Percentiles rank a stretch among this genome's conserved stretches.
Conservation (phyloP, 116 monocot species). For the Trichopus zeylanicus region DNA sequence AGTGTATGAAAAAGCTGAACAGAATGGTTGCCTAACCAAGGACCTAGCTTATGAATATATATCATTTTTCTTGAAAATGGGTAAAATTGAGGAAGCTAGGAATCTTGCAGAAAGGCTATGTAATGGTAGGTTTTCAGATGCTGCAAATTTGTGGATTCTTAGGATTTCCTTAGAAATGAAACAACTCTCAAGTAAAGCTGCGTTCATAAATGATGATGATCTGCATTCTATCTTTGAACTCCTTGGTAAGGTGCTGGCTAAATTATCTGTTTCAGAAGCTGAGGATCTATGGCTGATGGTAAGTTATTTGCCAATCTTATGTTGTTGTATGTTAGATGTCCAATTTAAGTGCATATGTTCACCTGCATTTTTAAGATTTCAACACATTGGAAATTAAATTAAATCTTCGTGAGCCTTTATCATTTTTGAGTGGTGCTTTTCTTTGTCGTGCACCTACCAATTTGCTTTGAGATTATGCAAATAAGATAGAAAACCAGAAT, state of each 20-base stretch:
- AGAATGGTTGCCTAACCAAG: conserved; percentile 47
- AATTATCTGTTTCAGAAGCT: conserved; percentile 33
- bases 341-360: background rate
- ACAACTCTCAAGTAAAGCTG: conserved; percentile 28
- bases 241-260: conserved; percentile 27
- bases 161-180: conserved; percentile 67
- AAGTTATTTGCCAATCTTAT: conserved; percentile 9
- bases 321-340: background rate
- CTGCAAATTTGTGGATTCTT: conserved; percentile 52
- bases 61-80: conserved; percentile 45
- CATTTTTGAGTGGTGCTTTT: background rate
- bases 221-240: conserved; percentile 43
- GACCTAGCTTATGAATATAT: conserved; percentile 69
- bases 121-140: conserved; percentile 36
- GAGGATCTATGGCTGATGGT: conserved; percentile 72
- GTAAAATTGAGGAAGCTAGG: conserved; percentile 55
- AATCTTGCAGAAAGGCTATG: conserved; percentile 51
- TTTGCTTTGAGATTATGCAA: too few relatives aligned
- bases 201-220: conserved; percentile 31
- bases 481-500: too few relatives aligned
- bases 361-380: too few relatives aligned
- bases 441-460: too few relatives aligned
- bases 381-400: too few relatives aligned
- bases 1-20: conserved; percentile 67
- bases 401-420: too few relatives aligned